Evolutionary conservation across 2,329 filamentous ascomycete genomes (phyloP).

Genomic region (Hypoxylon sp.): DNA sequence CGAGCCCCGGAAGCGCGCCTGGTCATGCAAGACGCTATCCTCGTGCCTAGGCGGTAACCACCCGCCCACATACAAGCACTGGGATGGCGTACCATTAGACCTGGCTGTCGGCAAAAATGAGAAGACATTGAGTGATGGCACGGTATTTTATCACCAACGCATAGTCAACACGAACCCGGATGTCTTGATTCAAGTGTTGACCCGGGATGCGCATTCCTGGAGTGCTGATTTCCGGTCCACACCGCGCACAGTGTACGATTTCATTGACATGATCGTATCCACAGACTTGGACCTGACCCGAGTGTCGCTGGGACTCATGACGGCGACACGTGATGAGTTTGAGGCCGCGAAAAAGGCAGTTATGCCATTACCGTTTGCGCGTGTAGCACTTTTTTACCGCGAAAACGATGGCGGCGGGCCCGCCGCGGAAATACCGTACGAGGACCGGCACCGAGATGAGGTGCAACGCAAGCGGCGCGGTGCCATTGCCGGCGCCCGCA

Average conservation of each 20-base stretch:
- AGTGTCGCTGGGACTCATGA: conserved; percentile 51
- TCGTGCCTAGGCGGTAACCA: conserved; percentile 47
- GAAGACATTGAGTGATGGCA: conserved; percentile 49
- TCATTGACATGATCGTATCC: conserved; percentile 50
- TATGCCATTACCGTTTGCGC: conserved; percentile 48
- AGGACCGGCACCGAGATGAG: conserved; percentile 46
- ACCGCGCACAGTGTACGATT: conserved; percentile 51
- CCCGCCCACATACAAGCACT: conserved; percentile 47
- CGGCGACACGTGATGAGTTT: conserved; percentile 50
- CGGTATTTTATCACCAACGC: conserved; percentile 46
- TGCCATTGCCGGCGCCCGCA: conserved; percentile 52
- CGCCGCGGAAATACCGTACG: conserved; percentile 38
- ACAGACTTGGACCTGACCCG: conserved; percentile 48
- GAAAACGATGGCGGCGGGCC: conserved; percentile 40
- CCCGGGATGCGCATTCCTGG: conserved; percentile 51
- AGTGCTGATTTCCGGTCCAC: conserved; percentile 51
- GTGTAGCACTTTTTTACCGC: conserved; percentile 47
- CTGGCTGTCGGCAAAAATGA: conserved; percentile 41
- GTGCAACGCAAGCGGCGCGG: conserved; percentile 50
- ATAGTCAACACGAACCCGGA: conserved; percentile 46
- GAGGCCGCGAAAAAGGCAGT: conserved; percentile 46
- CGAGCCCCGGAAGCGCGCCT: conserved; percentile 48
- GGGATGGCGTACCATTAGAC: conserved; percentile 45
- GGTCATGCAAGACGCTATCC: conserved; percentile 51
- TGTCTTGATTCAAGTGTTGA: conserved; percentile 50